Evolutionary conservation across 345 rosid species (phyloP), one percentile per base, ranked within the genome.

Genomic region (Cardiospermum halicacabum): DNA sequence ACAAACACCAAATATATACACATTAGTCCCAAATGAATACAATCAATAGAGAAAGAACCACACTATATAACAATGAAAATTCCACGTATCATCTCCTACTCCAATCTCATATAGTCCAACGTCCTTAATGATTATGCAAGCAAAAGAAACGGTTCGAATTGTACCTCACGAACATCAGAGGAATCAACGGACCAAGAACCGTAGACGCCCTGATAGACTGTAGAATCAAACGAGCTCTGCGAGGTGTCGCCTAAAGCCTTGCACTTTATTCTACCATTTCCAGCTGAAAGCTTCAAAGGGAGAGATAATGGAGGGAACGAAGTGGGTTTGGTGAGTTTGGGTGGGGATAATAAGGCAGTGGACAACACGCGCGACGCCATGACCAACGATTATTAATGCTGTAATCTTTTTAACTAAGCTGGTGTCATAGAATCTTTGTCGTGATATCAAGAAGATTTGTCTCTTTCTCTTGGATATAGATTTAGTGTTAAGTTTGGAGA

Each of bases 121-220:
- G 10, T 34, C 39, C 10, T 11, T 34, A 34, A 34, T 34, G 1
- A 4, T 34, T 34, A n/a, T n/a, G n/a, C n/a, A n/a, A n/a, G n/a
- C n/a, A 1, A 2, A 43, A 25, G 8, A 10, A 7, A 18, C 5
- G 18, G 11, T 9, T 11, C 8, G 5, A n/a, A 21, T 34, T 34
- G 40, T 55, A 92, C 98, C 95, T 94, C 99, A 66, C 81, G 79
- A 12, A 94, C 92, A 75, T 94, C 97, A 49, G 93, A 72, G 19
- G 80, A 59, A 12, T 94, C 95, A 37, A 94, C 75, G 50, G 84
- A 82, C 99, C 99, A 94, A 31, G 85, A 87, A 45, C 99, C 96
- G 64, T 84, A 94, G 43, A 62, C 75, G 26, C 97, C 99, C 60
- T 79, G 69, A 72, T 86, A 93, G 65, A 88, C 87, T 25, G 86